A percentile compares a stretch with the other conserved stretches of the same genome.
Conservation (phyloP, 2,329 filamentous ascomycete genomes). For the Bisporella sp. region DNA sequence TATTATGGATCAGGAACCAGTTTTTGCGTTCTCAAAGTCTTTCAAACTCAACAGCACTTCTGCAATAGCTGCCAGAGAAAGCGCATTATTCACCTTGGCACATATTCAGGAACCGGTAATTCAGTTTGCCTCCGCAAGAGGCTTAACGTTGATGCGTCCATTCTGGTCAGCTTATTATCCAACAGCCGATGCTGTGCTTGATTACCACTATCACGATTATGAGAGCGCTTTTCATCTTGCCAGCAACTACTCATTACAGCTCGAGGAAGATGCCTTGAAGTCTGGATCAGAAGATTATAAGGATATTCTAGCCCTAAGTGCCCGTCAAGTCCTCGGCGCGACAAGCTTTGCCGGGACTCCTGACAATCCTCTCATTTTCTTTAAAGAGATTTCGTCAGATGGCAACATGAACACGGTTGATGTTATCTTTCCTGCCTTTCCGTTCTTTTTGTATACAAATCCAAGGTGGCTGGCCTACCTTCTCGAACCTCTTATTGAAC, state of each 20-base stretch:
- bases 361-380: constrained; percentile 65
- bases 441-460: constrained; percentile 82
- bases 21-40: constrained; percentile 70
- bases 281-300: constrained; percentile 71
- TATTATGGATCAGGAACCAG: constrained; percentile 72
- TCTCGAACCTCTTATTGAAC: constrained; percentile 72
- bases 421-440: constrained; percentile 80
- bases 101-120: constrained; percentile 73
- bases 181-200: constrained; percentile 54
- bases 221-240: constrained; percentile 55
- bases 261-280: constrained; percentile 63
- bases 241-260: constrained; percentile 64
- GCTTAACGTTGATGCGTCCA: constrained; percentile 70
- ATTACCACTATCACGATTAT: constrained; percentile 73
- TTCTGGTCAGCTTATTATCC: constrained; percentile 73
- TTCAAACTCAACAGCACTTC: constrained; percentile 42
- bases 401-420: constrained; percentile 83
- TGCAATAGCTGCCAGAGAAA: constrained; percentile 33
- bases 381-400: constrained; percentile 82
- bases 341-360: constrained; percentile 69
- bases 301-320: constrained; percentile 70
- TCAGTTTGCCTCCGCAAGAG: constrained; percentile 70
- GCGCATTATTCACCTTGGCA: constrained; percentile 67
- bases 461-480: constrained; percentile 74
- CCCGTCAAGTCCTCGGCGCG: constrained; percentile 73